phyloP scores from a whole-genome alignment of 129 eudicot genomes.

The Helianthus tuberosus region DNA sequence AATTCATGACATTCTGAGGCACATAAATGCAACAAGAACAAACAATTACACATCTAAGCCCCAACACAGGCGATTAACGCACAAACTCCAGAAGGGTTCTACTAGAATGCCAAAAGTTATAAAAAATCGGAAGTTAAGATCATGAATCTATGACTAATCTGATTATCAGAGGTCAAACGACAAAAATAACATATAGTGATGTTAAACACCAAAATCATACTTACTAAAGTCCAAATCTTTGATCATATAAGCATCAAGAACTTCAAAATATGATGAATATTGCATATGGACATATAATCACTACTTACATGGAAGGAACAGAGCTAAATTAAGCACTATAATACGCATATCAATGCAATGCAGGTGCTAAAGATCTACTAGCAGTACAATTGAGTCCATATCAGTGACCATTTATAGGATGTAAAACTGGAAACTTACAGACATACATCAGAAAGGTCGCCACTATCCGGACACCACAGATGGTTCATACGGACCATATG shows the following conservation, averaged over 20 bases:
- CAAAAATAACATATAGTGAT: constrained; percentile 2
- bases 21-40: background rate
- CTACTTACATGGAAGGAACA: background rate
- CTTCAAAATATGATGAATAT: background rate
- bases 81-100: constrained; percentile 7
- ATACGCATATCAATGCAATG: background rate
- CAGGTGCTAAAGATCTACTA: background rate
- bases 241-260: constrained; percentile 23
- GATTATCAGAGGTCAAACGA: background rate
- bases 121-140: background rate
- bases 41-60: background rate
- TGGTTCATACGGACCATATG: too few relatives aligned
- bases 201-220: background rate
- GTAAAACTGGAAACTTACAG: background rate
- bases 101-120: background rate
- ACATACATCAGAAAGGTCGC: constrained; percentile 1
- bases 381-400: background rate
- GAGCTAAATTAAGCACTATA: background rate
- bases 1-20: background rate
- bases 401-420: background rate
- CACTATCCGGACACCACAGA: too few relatives aligned
- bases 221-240: constrained; percentile 3
- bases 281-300: background rate
- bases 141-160: background rate
- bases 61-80: background rate